Evolutionary conservation across 305 asterid species (phyloP), one percentile per base, ranked within the genome.

Genomic region (Solanum hybrid): DNA sequence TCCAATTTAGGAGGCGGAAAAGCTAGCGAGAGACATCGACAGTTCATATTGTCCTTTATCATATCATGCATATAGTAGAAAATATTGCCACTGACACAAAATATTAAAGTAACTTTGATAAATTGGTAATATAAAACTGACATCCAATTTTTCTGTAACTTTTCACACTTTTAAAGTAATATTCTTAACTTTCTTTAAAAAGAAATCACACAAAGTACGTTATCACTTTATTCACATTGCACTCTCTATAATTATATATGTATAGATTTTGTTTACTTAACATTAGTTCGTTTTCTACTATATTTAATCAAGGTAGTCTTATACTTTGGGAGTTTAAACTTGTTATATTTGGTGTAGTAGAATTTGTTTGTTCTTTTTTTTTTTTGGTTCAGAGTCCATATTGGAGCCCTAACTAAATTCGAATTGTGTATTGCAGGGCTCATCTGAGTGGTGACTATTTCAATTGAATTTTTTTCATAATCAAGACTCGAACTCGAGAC

Each of bases 331-430:
- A 68, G 31, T n/a, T 68, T 68, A 0, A 68, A 24, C 12, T 68
- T 9, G 76, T n/a, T 68, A 68, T n/a, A 68, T 68, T 68, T 68
- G 31, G 4, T 57, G 24, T 6, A 57, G 24, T 45, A 45, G 17
- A 41, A 41, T 1, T 51, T 51, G 7, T 51, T 15, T 15, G 1
- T 5, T 12, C 1, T 33, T 38, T 13, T 45, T 12, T 41, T 45
- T 51, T 51, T 15, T 6, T 1, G 15, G 65, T 51, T 51, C 3
- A 15, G 22, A 51, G 68, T 51, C 3, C 0, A 51, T 51, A 51
- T 51, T 51, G 1, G 0, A 5, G 0, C 0, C 1, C 7, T 51
- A 51, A 51, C 7, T 5, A 15, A 15, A 51, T 51, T 51, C 0
- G 3, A 0, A 15, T 2, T 0, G 68, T 15, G 9, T 51, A 15